These are phyloP conservation scores for Selenicereus undatus DNA, from an alignment of 148 eudicot species.

Conservation along the genomic window DNA sequence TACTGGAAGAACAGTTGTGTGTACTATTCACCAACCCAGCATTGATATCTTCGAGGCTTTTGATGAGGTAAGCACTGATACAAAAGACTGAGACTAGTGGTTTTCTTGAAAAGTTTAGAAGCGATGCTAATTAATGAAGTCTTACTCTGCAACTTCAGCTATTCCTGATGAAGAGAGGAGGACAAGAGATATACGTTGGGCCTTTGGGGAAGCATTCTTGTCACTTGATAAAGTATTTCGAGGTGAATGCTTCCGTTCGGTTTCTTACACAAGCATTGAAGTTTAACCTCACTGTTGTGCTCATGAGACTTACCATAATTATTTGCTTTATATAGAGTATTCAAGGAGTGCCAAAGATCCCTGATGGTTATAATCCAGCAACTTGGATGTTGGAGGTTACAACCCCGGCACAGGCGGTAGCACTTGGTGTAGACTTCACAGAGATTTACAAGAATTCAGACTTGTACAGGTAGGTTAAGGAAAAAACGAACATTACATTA, in stretches of 20 bases:
- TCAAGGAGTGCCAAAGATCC: slow-evolving; percentile 56
- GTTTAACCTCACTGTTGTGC: neutral
- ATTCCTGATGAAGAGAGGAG: slow-evolving; percentile 71
- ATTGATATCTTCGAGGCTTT: slow-evolving; percentile 84
- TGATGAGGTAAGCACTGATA: slow-evolving; percentile 50
- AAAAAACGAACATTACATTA: neutral
- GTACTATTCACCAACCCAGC: slow-evolving; percentile 88
- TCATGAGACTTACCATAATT: neutral
- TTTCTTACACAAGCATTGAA: neutral
- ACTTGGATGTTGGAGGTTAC: slow-evolving; percentile 81
- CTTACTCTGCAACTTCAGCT: slow-evolving; percentile 34
- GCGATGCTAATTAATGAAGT: neutral
- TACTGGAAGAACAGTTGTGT: slow-evolving; percentile 83
- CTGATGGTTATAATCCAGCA: slow-evolving; percentile 59
- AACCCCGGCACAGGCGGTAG: slow-evolving; percentile 50
- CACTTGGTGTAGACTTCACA: slow-evolving; percentile 55
- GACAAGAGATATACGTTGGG: slow-evolving; percentile 75
- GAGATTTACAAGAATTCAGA: slow-evolving; percentile 45
- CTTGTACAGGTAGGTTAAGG: slow-evolving; percentile 40
- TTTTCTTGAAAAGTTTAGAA: neutral
- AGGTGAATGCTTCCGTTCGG: slow-evolving; percentile 35
- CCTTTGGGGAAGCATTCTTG: slow-evolving; percentile 61
- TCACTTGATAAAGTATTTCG: slow-evolving; percentile 60
- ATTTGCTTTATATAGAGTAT: slow-evolving; percentile 32
- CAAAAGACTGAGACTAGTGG: neutral